Evolutionary conservation across 228 moss, liverwort and hornwort genomes (phyloP).

Genomic region (Sphagnum magellanicum): DNA sequence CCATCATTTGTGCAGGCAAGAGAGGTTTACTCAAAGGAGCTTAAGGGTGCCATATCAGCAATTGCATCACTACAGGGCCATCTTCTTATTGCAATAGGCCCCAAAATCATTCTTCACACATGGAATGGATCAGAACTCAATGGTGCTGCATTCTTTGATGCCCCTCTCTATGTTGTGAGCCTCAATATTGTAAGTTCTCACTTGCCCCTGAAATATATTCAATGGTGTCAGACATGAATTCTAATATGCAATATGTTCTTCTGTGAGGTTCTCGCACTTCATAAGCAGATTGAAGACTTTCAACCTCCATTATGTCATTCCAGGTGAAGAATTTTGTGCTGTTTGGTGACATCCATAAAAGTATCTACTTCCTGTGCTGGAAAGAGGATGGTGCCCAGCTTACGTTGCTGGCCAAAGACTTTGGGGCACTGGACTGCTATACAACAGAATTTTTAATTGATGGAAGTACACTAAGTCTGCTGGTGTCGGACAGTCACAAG

Average conservation of each 20-base stretch:
- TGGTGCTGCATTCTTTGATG: constrained; percentile 99
- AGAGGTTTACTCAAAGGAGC: constrained; percentile 92
- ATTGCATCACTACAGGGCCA: constrained; percentile 98
- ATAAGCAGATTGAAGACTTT: no score
- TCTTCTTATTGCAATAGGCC: constrained; percentile 92
- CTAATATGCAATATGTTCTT: not conserved
- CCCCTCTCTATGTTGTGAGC: constrained; percentile 97
- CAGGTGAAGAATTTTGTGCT: constrained; percentile 95
- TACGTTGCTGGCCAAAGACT: constrained; percentile 89
- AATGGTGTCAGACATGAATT: not conserved
- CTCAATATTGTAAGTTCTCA: constrained; percentile 72
- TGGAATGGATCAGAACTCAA: constrained; percentile 98
- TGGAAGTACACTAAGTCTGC: constrained; percentile 91
- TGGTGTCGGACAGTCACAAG: constrained; percentile 88
- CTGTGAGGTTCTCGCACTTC: no score
- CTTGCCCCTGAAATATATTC: not conserved
- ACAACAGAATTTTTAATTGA: constrained; percentile 97
- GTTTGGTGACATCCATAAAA: constrained; percentile 99
- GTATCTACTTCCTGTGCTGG: constrained; percentile 97
- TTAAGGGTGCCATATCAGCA: constrained; percentile 97
- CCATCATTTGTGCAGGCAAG: constrained; percentile 38
- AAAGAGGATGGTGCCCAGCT: constrained; percentile 99
- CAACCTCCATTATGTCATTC: not conserved
- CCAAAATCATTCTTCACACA: constrained; percentile 94
- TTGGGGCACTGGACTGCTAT: constrained; percentile 86